Conservation (phyloP, 1,139 yeast species). For the Kazachstania sp. region DNA sequence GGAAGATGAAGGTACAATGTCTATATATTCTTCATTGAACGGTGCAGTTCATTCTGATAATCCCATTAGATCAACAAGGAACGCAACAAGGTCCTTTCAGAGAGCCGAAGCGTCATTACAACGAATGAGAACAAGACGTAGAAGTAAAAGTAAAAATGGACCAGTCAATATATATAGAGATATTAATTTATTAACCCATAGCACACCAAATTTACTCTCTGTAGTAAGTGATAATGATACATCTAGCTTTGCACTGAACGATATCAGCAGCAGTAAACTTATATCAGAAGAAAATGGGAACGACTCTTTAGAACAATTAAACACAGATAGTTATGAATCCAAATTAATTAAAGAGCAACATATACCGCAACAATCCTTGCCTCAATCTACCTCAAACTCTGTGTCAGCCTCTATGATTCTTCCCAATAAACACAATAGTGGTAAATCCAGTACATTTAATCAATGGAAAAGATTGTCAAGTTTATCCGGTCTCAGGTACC, state of each 20-base stretch:
- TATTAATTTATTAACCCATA: slow-evolving; percentile 19
- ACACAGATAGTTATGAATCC: background rate
- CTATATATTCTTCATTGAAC: slow-evolving; percentile 35
- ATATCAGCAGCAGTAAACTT: background rate
- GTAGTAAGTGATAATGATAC: slow-evolving; percentile 23
- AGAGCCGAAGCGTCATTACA: slow-evolving; percentile 60
- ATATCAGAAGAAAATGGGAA: background rate
- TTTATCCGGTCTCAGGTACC: slow-evolving; percentile 10
- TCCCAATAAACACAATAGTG: background rate
- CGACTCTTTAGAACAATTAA: background rate
- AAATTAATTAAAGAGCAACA: background rate
- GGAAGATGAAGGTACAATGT: slow-evolving; percentile 38
- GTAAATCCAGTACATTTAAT: slow-evolving; percentile 3
- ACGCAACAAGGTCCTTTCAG: slow-evolving; percentile 43
- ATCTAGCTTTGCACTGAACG: slow-evolving; percentile 3
- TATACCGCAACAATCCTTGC: background rate
- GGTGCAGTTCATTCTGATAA: slow-evolving; percentile 25
- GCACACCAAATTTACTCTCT: slow-evolving; percentile 29
- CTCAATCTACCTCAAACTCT: slow-evolving; percentile 3
- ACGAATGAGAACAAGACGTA: slow-evolving; percentile 53
- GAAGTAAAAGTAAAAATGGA: slow-evolving; percentile 35
- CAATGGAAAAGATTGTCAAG: slow-evolving; percentile 19
- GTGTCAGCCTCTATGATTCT: background rate
- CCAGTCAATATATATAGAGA: slow-evolving; percentile 11
- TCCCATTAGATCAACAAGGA: slow-evolving; percentile 31